phyloP scores from a whole-genome alignment of 106 monocot genomes.

The Dendrobium chrysotoxum region DNA sequence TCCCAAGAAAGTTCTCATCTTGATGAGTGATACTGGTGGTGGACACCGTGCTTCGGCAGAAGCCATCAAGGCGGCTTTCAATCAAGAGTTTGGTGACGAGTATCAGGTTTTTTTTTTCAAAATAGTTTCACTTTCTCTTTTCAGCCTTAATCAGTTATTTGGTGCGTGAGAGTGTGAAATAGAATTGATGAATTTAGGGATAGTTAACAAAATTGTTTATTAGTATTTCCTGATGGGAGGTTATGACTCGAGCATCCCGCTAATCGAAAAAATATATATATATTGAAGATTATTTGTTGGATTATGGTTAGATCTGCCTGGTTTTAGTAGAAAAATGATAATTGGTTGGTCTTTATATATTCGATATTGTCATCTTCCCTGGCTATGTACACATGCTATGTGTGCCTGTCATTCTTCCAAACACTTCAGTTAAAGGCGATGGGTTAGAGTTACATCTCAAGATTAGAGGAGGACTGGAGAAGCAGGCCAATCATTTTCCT shows the following conservation, averaged over 20 bases:
- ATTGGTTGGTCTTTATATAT: background rate
- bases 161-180: background rate
- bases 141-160: background rate
- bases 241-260: too few relatives aligned
- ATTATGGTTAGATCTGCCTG: background rate
- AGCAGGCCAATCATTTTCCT: too few relatives aligned
- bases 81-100: conserved; percentile 77
- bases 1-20: conserved; percentile 66
- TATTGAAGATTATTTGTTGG: background rate
- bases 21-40: conserved; percentile 83
- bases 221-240: too few relatives aligned
- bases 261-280: background rate
- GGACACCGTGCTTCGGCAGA: conserved; percentile 91
- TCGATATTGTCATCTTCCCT: background rate
- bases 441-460: too few relatives aligned
- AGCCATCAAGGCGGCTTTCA: conserved; percentile 84
- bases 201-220: background rate
- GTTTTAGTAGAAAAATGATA: background rate
- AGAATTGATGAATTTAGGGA: background rate
- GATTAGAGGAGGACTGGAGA: too few relatives aligned
- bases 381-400: background rate
- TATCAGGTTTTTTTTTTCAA: conserved; percentile 44
- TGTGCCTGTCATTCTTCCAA: background rate
- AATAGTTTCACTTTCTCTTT: background rate
- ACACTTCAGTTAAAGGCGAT: background rate